Base-by-base conservation (phyloP, 2,329 filamentous ascomycete species). In the Didymella keratinophila region DNA sequence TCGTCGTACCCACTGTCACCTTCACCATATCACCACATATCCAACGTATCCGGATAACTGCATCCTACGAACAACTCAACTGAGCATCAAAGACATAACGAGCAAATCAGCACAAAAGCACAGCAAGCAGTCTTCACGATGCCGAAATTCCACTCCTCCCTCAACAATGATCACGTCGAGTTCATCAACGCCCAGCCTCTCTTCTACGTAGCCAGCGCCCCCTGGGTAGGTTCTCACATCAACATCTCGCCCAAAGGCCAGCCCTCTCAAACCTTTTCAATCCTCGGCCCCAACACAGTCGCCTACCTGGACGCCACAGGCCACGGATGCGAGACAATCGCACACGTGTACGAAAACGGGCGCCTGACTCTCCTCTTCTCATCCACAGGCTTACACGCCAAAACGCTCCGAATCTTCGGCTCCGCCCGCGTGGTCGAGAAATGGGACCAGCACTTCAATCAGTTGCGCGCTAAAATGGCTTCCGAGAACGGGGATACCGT, bases 241-340 rank as follows among this genome's bases (percentile, higher is more conserved):
- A 93, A 93, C 69, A 78, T 92, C 54, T 93, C 89, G 0, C 89
- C 91, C 47, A 92, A 93, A 76, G 90, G 90, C 47, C 82, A 89
- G 21, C 80, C 86, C 0, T 80, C 83, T 18, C 78, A 83, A n/a
- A 87, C 87, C 27, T 86, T 91, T 67, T 81, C 84, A 30, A 79
- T 91, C 52, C 78, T 90, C 51, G 76, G 78, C 9, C 80, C 84
- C 28, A 88, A 83, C 60, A 79, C 80, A n/a, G 84, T 83, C 56
- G 88, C 86, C 25, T 93, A 93, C 71, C 81, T 92, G 54, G 90
- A 93, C 71, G 84, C 87, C 60, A 92, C 88, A 1, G 91, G 90
- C 28, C 90, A 87, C 30, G 90, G 90, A 23, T 87, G 83, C 69
- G 91, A 94, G 78, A 93, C 90, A 3, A 88, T 93, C 60, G 82